A percentile compares a stretch with the other conserved stretches of the same genome.
These are phyloP conservation scores for Harringtonia aguacate DNA, from an alignment of 2,329 filamentous ascomycete genomes.

Conservation along the genomic window DNA sequence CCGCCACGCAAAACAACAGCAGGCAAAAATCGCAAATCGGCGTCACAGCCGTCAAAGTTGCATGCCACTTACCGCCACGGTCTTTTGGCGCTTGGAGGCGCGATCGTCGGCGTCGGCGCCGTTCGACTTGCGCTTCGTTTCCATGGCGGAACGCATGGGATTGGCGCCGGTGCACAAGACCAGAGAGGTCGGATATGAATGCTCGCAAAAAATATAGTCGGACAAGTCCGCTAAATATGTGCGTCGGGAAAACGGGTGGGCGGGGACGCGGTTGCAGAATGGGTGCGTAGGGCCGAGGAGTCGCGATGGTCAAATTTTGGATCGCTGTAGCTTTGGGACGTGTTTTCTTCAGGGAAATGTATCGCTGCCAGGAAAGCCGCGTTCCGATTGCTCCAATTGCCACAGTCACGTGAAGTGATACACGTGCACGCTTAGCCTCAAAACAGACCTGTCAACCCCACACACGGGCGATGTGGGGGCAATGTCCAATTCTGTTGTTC, in stretches of 20 bases:
- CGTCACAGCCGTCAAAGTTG: not conserved
- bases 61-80: conserved; percentile 27
- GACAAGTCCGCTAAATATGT: not conserved
- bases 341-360: conserved; percentile 1
- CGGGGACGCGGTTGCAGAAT: not conserved
- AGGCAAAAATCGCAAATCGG: not conserved
- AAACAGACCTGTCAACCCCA: no score
- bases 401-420: not conserved
- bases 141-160: conserved; percentile 6
- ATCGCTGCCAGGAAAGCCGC: not conserved
- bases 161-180: no score
- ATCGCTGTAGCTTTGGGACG: not conserved
- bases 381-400: no score
- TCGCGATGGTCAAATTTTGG: conserved; percentile 4
- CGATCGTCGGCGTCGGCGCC: conserved; percentile 38
- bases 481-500: no score
- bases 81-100: conserved; percentile 44
- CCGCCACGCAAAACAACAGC: not conserved
- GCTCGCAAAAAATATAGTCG: not conserved
- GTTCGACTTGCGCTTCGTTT: conserved; percentile 14
- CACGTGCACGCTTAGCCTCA: no score
- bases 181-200: not conserved
- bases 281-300: not conserved
- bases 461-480: no score
- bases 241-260: not conserved